Evolutionary conservation across 75 land plant genomes (phyloP), one percentile per base, ranked within the genome.

Genomic region (Cryptomeria japonica): DNA sequence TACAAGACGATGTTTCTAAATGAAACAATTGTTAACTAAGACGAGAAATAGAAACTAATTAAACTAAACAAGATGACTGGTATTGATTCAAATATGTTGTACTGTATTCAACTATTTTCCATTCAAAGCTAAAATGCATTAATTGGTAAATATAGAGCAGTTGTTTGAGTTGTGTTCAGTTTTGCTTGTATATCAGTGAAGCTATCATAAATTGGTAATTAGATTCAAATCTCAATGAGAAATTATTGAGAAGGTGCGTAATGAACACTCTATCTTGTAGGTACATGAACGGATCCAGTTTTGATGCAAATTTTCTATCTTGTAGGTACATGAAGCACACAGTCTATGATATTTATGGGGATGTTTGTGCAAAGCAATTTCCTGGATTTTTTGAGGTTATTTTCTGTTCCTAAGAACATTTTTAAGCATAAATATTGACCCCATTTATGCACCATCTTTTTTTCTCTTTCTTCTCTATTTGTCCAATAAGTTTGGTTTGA

Each of bases 301-400:
- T 85, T 55, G 51, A 34, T 37, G 28, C 19, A 55, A 53, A 28
- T 15, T 34, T 36, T 87, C 39, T 47, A 64, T 75, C 28, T 9
- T 86, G 38, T 87, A 97, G 98, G 90, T 86, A 95, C 84, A 86
- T 88, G 88, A 97, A 92, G 87, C 72, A 77, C 25, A 93, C 90
- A 61, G 94, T 97, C 5, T 97, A 97, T 89, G 87, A 94, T 83
- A 93, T 96, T 73, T 93, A 91, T 89, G 96, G 87, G 37, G 94
- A 95, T 73, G 88, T 96, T 31, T 91, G 90, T 47, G 90, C 90
- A 72, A 82, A 53, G 18, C 88, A 93, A 41, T 97, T 93, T 90
- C 98, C 97, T 80, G 94, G 91, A 6, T 94, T 97, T 87, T 88
- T 86, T 25, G 90, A 95, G 96, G 97, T 93, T 86, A 46, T 87